Evolutionary conservation across 1,284 basidiomycete species (phyloP), one percentile per base, ranked within the genome.

Genomic region (Cutaneotrichosporon dermatis): DNA sequence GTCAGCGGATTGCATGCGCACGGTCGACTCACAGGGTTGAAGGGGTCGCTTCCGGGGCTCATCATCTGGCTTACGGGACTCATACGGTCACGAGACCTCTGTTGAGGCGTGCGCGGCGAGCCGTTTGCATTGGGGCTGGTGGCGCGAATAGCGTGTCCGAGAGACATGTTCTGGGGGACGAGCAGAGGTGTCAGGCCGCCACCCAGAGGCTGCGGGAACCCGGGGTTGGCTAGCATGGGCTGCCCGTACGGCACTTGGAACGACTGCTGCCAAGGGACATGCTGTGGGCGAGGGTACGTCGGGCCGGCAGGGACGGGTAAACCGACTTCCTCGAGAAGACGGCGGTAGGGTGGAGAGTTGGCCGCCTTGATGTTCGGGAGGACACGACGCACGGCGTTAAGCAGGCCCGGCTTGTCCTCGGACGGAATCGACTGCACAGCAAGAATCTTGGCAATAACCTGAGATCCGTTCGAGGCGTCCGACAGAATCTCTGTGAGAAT

Each of bases 391-490:
- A 89, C 91, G 3, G 90, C 88, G 67, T 92, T 92, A 2, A 90
- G 81, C 67, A 90, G 89, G 45, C 78, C 80, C 2, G 82, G 80
- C 72, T 88, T 89, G 65, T 88, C 84, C 2, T 79, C 73, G 7
- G 85, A 83, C 46, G 92, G 86, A 61, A 97, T 82, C 79, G 88
- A 90, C 13, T 88, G 83, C 72, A 89, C 92, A 3, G 89, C 89
- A 64, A 98, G 79, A 62, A 98, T 88, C 79, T 97, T 97, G 77
- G 91, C 89, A 41, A 98, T 87, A 45, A 96, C 90, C 37, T 92
- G 88, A 53, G 91, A 88, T 15, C 95, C 95, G 73, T 98, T 97
- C 59, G 94, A 90, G 79, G 96, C 92, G 76, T 96, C 93, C 53
- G 88, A 87, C 61, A 99, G 81, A 44, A 99, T 89, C 72, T 99